Evolutionary conservation across 345 rosid genomes (phyloP), one percentile per base, ranked within the genome.

Genomic region (Arabis alpina): DNA sequence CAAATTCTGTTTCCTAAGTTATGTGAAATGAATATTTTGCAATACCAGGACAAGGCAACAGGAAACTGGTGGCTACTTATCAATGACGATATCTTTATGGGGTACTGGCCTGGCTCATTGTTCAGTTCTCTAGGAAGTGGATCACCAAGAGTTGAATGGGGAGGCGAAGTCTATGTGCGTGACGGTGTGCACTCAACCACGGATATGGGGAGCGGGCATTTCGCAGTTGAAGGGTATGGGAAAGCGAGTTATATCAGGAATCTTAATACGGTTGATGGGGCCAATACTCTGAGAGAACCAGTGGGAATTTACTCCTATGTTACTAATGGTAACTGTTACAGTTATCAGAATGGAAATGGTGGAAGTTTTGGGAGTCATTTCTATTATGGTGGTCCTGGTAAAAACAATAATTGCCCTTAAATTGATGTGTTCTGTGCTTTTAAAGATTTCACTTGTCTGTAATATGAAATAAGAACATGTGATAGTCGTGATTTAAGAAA

Each of bases 51-150:
- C 44, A 83, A 74, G 5, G 57, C 70, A 64, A 86, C 81, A 64
- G 92, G 89, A 52, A 83, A 87, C 66, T 87, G 90, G 92, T 87
- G 92, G 92, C 80, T 87, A 80, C 82, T 67, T 56, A 61, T 82
- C 39, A 86, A 83, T 6, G 81, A 70, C 4, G 71, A 64, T 51
- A 72, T 74, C 15, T 75, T 68, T 27, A 24, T 87, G 45, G 92
- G 92, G 0, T 87, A 87, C 27, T 87, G 89, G 92, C 92, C 92
- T 10, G 69, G 74, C 4, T 71, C 75, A 24, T 72, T 87, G 10
- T 82, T 87, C 79, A 77, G 80, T 36, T 82, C 86, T 76, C 64
- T 87, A 27, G 70, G 83, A 34, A 81, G 67, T 14, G 80, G 79
- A 72, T 88, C 90, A 10, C 77, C 88, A 11, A 77, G 56, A 77